Conservation (phyloP, 225 moss, liverwort and hornwort species). For the Antitrichia curtipendula region DNA sequence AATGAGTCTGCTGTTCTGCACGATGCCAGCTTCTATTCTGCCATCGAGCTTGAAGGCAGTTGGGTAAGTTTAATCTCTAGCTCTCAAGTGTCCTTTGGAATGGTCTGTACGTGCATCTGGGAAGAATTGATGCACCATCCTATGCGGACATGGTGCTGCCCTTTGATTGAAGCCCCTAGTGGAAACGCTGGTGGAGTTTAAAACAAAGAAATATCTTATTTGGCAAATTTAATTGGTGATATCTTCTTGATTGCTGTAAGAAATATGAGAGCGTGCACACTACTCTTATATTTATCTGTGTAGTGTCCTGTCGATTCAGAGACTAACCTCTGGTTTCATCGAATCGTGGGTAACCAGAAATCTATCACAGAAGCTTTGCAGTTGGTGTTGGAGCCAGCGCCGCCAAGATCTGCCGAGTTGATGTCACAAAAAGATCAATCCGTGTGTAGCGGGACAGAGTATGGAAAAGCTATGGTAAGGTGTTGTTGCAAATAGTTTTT, state of each 20-base stretch:
- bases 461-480: slow-evolving; percentile 75
- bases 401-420: background rate
- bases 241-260: background rate
- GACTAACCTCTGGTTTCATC: background rate
- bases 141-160: background rate
- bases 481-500: background rate
- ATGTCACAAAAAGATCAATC: slow-evolving; percentile 1
- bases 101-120: background rate
- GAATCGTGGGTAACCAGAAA: slow-evolving; percentile 19
- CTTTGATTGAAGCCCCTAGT: background rate
- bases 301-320: background rate
- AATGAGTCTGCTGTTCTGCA: slow-evolving; percentile 72
- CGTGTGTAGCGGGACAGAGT: slow-evolving; percentile 11
- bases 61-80: slow-evolving; percentile 24
- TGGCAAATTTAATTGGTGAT: background rate
- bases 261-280: background rate
- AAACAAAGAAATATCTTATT: background rate
- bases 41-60: slow-evolving; percentile 74
- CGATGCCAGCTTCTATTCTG: slow-evolving; percentile 75
- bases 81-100: background rate
- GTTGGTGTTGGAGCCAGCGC: slow-evolving; percentile 46
- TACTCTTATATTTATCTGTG: background rate
- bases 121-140: background rate
- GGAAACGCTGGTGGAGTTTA: background rate
- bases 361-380: slow-evolving; percentile 42